Conservation (phyloP, 371 early-diverging fungal species). For the Neoconidiobolus thromboides region DNA sequence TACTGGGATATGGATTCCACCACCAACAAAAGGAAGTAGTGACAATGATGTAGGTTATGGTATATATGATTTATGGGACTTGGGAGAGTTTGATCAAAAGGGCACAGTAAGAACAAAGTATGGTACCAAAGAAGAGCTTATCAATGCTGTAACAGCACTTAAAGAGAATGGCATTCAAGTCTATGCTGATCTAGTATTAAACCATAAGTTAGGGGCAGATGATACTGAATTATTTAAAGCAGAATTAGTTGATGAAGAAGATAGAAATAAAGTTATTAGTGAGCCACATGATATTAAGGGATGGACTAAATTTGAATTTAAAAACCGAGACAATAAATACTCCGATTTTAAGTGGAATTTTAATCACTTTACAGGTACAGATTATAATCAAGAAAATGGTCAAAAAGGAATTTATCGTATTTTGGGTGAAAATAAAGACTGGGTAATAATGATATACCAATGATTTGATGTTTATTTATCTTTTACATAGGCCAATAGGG, state of each 20-base stretch:
- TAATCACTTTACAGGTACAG: conserved; percentile 19
- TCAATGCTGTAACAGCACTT: conserved; percentile 13
- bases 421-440: conserved; percentile 18
- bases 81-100: conserved; percentile 22
- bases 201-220: conserved; percentile 1
- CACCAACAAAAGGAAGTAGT: conserved; percentile 11
- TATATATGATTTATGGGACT: conserved; percentile 20
- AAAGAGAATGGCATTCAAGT: conserved; percentile 10
- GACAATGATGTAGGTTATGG: conserved; percentile 17
- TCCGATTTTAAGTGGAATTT: conserved; percentile 16
- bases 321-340: conserved; percentile 15
- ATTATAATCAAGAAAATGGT: conserved; percentile 16
- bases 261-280: conserved; percentile 14
- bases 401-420: conserved; percentile 15
- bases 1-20: conserved; percentile 13
- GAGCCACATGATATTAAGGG: conserved; percentile 15
- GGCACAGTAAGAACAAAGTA: conserved; percentile 17
- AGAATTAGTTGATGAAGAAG: conserved; percentile 6
- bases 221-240: background rate
- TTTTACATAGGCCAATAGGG: conserved; percentile 11
- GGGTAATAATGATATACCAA: too few relatives aligned
- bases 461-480: too few relatives aligned
- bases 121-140: conserved; percentile 17
- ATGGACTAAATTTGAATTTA: conserved; percentile 20
- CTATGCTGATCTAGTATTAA: background rate